Base-by-base conservation (phyloP, 2,329 filamentous ascomycete species). In the Lecanicillium sp. region DNA sequence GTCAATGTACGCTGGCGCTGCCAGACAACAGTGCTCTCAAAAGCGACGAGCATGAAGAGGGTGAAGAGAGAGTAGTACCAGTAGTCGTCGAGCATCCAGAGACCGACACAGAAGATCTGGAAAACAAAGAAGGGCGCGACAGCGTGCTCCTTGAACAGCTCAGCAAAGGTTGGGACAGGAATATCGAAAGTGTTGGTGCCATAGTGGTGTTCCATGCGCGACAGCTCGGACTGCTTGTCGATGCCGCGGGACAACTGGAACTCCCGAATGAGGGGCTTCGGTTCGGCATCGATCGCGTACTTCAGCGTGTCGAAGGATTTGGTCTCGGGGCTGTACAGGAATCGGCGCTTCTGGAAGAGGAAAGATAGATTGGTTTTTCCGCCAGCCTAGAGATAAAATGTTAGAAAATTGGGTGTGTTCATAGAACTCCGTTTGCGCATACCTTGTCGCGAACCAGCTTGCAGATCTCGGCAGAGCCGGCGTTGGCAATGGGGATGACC, bases 51-150 rank as follows among this genome's bases (percentile, higher is more conserved):
- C 94, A 98, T 98, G 72, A 97, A 90, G 19, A 98, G 83, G 1
- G 94, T 98, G 69, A 98, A 98, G 17, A 98, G 80, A 52, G 93
- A 97, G 72, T 98, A 98, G 74, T 98, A 98, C 93, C 94, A 98
- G 71, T 97, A 98, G 70, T 98, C 94, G 63, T 98, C 93, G 63
- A 98, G 73, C 83, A 97, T 88, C 93, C 93, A 98, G 52, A 98
- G 73, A 14, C 93, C 94, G 50, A 98, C 93, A 60, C 94, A 98
- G 74, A 98, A 98, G 52, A 98, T 77, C 74, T 98, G 93, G 72
- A 98, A 98, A 54, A 98, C 90, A 69, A 98, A 98, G 75, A 98
- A 98, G 5, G 93, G 93, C 19, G 94, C 94, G 19, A 98, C 94
- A 20, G 94, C 91, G 67, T 98, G 94, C 68, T 98, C 93, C 68